phyloP scores from a whole-genome alignment of 495 filamentous ascomycete genomes.

The Penicillium diatomitis region DNA sequence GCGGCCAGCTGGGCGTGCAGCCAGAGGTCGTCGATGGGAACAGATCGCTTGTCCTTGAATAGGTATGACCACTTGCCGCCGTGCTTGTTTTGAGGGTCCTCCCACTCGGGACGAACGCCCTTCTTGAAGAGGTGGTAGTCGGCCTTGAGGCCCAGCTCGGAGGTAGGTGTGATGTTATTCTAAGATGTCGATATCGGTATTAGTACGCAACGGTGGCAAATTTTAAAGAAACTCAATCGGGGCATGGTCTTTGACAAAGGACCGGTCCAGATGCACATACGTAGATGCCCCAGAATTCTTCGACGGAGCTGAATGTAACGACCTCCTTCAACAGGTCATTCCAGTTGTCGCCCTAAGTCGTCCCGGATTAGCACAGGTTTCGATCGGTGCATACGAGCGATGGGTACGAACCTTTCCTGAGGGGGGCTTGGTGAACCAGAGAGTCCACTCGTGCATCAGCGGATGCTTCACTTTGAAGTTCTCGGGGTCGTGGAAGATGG shows the following conservation, averaged over 20 bases:
- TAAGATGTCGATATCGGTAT: constrained; percentile 23
- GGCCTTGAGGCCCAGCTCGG: constrained; percentile 90
- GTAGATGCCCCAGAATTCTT: constrained; percentile 99
- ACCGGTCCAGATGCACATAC: constrained; percentile 44
- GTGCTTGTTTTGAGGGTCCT: constrained; percentile 96
- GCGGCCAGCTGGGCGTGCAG: constrained; percentile 92
- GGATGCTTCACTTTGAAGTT: constrained; percentile 99
- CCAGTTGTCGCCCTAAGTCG: constrained; percentile 83
- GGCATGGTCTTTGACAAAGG: background rate
- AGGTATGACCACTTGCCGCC: constrained; percentile 97
- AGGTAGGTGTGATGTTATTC: constrained; percentile 98
- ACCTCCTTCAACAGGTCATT: constrained; percentile 96
- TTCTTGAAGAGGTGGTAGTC: constrained; percentile 99
- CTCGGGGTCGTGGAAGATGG: constrained; percentile 92
- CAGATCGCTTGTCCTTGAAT: constrained; percentile 86
- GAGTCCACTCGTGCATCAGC: constrained; percentile 89
- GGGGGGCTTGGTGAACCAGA: constrained; percentile 99
- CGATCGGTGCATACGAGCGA: background rate
- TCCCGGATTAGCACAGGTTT: background rate
- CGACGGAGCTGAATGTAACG: constrained; percentile 94
- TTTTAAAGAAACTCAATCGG: too few relatives aligned
- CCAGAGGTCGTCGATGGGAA: constrained; percentile 93
- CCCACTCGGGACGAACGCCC: constrained; percentile 95
- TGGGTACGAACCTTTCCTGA: constrained; percentile 71
- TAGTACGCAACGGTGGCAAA: too few relatives aligned